A percentile compares a stretch with the other conserved stretches of the same genome.
These are phyloP conservation scores for Globisporangium orthogonon DNA, from an alignment of 352 stramenopile genomes.

Conservation along the genomic window DNA sequence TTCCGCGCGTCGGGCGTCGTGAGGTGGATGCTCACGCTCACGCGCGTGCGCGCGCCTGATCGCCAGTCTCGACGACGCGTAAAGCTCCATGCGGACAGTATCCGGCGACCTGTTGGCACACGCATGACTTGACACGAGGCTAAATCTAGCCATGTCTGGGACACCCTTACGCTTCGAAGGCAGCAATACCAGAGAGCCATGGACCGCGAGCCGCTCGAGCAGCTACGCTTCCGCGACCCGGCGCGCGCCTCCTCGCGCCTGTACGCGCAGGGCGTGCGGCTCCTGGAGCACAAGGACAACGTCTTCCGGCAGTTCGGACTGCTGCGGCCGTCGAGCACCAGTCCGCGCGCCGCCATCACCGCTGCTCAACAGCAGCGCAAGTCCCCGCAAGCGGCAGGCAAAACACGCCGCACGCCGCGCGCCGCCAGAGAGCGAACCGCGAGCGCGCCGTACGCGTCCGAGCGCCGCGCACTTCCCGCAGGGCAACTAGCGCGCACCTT, in stretches of 20 bases:
- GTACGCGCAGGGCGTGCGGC: constrained; percentile 48
- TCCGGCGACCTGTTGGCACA: constrained; percentile 77
- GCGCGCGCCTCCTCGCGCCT: constrained; percentile 36
- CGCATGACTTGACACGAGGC: background rate
- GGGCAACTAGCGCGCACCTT: constrained; percentile 21
- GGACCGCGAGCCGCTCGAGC: constrained; percentile 2
- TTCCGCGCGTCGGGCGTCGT: constrained; percentile 91
- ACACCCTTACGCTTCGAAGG: too few species aligned
- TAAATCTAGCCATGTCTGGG: too few species aligned
- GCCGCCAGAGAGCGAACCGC: background rate
- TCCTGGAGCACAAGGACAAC: constrained; percentile 50
- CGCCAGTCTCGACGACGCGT: constrained; percentile 92
- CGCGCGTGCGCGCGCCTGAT: constrained; percentile 90
- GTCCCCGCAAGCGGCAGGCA: background rate
- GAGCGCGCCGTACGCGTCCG: constrained; percentile 22
- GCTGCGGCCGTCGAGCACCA: background rate
- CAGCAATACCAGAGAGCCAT: too few species aligned
- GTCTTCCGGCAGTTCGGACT: constrained; percentile 58
- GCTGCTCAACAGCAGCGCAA: constrained; percentile 4
- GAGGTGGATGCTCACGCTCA: constrained; percentile 93
- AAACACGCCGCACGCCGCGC: background rate
- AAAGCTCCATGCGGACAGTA: constrained; percentile 89
- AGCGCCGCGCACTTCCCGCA: constrained; percentile 10
- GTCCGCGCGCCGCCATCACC: background rate
- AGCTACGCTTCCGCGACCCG: constrained; percentile 3